Conservation (phyloP, 2,329 filamentous ascomycete species). For the Onygena corvina region DNA sequence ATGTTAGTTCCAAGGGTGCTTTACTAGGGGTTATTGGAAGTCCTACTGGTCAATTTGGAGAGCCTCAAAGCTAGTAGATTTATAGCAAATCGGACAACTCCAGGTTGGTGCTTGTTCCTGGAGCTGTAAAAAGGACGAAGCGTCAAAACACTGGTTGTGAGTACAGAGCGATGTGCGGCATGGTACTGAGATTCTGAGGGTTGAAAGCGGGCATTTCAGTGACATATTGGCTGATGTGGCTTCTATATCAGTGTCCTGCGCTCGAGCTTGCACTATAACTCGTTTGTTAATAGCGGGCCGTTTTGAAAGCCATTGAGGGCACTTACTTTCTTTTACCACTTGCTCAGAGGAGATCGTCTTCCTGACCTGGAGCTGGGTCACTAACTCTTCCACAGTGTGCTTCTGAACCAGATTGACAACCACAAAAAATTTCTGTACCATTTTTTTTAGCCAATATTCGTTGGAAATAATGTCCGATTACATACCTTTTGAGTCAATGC, state of each 20-base stretch:
- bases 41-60: slow-evolving; percentile 76
- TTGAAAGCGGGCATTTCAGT: slow-evolving; percentile 83
- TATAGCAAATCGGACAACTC: slow-evolving; percentile 91
- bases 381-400: slow-evolving; percentile 59
- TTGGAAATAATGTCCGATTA: not conserved
- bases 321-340: slow-evolving; percentile 73
- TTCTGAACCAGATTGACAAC: slow-evolving; percentile 64
- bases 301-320: not conserved
- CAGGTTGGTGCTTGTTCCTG: slow-evolving; percentile 95
- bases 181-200: slow-evolving; percentile 65
- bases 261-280: slow-evolving; percentile 60
- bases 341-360: slow-evolving; percentile 66
- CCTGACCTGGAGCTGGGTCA: slow-evolving; percentile 51
- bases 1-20: slow-evolving; percentile 11
- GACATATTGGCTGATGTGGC: slow-evolving; percentile 81
- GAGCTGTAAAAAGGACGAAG: slow-evolving; percentile 76
- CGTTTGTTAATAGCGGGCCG: not conserved
- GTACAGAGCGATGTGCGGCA: slow-evolving; percentile 68
- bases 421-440: slow-evolving; percentile 55
- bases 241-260: slow-evolving; percentile 77
- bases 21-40: not conserved
- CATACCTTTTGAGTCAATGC: slow-evolving; percentile 77
- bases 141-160: slow-evolving; percentile 93
- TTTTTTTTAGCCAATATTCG: not conserved
- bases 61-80: slow-evolving; percentile 64